phyloP scores from a whole-genome alignment of 768 basidiomycete species.

The Candolleomyces eurysporus region DNA sequence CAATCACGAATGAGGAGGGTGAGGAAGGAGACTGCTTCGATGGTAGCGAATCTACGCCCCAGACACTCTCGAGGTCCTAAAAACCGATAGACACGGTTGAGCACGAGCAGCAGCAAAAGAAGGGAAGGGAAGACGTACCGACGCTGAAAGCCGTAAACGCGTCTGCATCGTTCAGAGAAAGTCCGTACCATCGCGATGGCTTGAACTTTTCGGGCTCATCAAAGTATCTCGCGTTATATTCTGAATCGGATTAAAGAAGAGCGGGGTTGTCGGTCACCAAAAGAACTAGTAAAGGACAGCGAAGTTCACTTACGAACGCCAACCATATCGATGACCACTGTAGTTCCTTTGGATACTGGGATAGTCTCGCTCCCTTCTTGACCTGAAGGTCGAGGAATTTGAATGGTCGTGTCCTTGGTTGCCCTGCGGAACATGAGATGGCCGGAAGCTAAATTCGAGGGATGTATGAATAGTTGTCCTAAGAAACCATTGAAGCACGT shows the following conservation, averaged over 20 bases:
- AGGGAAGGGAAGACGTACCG: slow-evolving; percentile 22
- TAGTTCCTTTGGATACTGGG: slow-evolving; percentile 38
- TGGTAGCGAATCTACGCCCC: slow-evolving; percentile 54
- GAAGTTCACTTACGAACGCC: slow-evolving; percentile 41
- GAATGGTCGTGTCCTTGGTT: slow-evolving; percentile 38
- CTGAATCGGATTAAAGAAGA: slow-evolving; percentile 19
- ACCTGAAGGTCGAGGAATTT: slow-evolving; percentile 38
- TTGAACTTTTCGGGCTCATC: slow-evolving; percentile 45
- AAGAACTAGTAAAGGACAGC: not conserved
- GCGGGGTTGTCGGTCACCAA: not conserved
- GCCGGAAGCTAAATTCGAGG: slow-evolving; percentile 31
- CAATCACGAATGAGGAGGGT: slow-evolving; percentile 51
- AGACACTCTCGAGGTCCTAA: slow-evolving; percentile 52
- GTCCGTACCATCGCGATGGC: slow-evolving; percentile 50
- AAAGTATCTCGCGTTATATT: slow-evolving; percentile 51
- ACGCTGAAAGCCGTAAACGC: slow-evolving; percentile 47
- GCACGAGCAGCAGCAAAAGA: not conserved
- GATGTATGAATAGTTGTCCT: no score
- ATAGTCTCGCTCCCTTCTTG: slow-evolving; percentile 36
- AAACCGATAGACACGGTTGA: not conserved
- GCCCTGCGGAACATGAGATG: slow-evolving; percentile 42
- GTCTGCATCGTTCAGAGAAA: slow-evolving; percentile 37
- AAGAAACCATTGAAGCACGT: not conserved
- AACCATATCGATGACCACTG: slow-evolving; percentile 47
- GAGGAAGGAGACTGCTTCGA: slow-evolving; percentile 53